Base-by-base conservation (phyloP, 345 rosid genomes). In the Rubroshorea leprosula region DNA sequence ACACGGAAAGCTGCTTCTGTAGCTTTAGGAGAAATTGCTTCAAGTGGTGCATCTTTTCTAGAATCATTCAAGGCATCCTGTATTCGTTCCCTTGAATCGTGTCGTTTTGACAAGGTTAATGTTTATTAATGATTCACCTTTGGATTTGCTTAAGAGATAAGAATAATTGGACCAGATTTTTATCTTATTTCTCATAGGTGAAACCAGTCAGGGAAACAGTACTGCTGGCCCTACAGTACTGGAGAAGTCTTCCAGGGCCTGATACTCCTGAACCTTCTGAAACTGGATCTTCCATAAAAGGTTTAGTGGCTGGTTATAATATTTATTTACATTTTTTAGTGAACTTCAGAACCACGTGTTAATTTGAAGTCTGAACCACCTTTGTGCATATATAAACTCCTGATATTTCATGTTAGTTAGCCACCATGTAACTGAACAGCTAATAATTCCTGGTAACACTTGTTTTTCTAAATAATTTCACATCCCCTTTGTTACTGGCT, bases 31-130 rank as follows among this genome's bases (percentile, higher is more conserved):
- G 87, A 86, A 60, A 78, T 92, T 66, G 98, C 96, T 72, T 72
- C 86, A 23, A 58, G 74, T 65, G 83, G 88, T 49, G 84, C 79
- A 62, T 69, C 80, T 56, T 83, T 74, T 76, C 63, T 86, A 74
- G 90, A 75, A 65, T 64, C 81, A 61, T 80, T 88, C 55, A 86
- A 73, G 77, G 78, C 83, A 38, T 86, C 96, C 44, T 84, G 87
- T 72, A 75, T 84, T 43, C 63, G 58, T 45, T 81, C 85, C 70
- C 95, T 92, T 49, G 96, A 88, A 57, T 80, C 89, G 17, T 86
- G 96, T 68, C 96, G 96, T 66, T 92, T 92, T 80, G 98, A 92
- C 71, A 92, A 88, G 91, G 98, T 86, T 64, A 20, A 59, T 53
- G 59, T 24, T 61, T 2, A 1, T 51, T 55, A 18, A 25, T 15